These are phyloP conservation scores for Panaeolus papilionaceus DNA, from an alignment of 768 basidiomycete genomes.

Conservation along the genomic window DNA sequence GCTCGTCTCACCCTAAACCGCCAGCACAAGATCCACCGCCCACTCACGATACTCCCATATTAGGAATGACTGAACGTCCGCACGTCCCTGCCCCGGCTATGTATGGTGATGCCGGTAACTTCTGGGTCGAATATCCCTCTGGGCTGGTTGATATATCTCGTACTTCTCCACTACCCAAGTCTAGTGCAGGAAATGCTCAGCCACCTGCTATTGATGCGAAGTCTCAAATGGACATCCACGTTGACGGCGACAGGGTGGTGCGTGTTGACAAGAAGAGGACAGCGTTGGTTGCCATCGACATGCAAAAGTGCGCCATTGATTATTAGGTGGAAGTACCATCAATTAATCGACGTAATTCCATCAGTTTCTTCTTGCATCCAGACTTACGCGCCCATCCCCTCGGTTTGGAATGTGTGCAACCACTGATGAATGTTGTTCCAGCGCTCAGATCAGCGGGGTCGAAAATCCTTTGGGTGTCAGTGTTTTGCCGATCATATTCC, in stretches of 20 bases:
- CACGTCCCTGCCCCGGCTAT: conserved; percentile 50
- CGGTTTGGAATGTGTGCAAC: conserved; percentile 64
- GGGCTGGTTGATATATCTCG: conserved; percentile 69
- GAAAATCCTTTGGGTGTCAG: conserved; percentile 72
- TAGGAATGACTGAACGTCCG: conserved; percentile 54
- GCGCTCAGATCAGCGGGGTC: conserved; percentile 53
- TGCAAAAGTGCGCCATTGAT: conserved; percentile 64
- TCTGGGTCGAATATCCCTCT: conserved; percentile 75
- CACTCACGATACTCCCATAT: conserved; percentile 46
- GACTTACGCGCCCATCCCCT: conserved; percentile 59
- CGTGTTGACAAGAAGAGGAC: conserved; percentile 55
- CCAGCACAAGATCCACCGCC: conserved; percentile 20
- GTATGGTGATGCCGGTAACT: conserved; percentile 60
- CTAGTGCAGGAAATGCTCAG: neutral
- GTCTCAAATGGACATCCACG: conserved; percentile 58
- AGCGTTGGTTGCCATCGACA: conserved; percentile 71
- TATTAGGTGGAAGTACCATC: neutral
- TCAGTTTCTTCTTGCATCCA: conserved; percentile 70
- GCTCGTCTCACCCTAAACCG: conserved; percentile 17
- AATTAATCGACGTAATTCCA: conserved; percentile 9
- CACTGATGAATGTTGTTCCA: conserved; percentile 54
- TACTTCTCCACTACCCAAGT: conserved; percentile 39
- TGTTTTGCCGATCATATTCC: conserved; percentile 16
- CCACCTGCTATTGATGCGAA: conserved; percentile 39
- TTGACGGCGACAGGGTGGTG: conserved; percentile 56